These are phyloP conservation scores for Cladophialophora chaetospira DNA, from an alignment of 2,329 filamentous ascomycete genomes.

Conservation along the genomic window DNA sequence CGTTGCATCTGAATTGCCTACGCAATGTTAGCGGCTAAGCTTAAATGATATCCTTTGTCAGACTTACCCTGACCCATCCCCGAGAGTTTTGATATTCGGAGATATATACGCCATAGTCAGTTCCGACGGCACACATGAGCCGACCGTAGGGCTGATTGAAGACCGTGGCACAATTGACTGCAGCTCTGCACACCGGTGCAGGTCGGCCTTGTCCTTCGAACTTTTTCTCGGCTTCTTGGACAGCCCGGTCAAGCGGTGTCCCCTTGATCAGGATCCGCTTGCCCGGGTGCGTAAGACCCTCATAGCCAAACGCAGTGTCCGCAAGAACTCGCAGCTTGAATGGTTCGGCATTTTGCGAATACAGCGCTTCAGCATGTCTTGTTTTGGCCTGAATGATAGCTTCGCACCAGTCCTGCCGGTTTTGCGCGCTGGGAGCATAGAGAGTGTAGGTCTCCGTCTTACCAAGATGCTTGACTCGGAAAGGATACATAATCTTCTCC, in stretches of 20 bases:
- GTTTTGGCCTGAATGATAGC: slow-evolving; percentile 96
- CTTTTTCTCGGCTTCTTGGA: slow-evolving; percentile 79
- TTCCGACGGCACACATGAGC: slow-evolving; percentile 89
- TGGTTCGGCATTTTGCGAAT: slow-evolving; percentile 91
- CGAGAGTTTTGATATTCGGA: slow-evolving; percentile 86
- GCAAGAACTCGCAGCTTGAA: slow-evolving; percentile 91
- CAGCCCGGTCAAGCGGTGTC: slow-evolving; percentile 87
- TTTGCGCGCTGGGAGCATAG: slow-evolving; percentile 75
- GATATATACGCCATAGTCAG: slow-evolving; percentile 90
- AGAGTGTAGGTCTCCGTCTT: slow-evolving; percentile 84
- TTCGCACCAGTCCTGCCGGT: slow-evolving; percentile 83
- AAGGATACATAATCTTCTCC: slow-evolving; percentile 86
- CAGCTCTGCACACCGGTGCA: slow-evolving; percentile 78
- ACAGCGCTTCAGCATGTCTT: slow-evolving; percentile 82
- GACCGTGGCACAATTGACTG: slow-evolving; percentile 89
- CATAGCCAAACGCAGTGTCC: slow-evolving; percentile 86
- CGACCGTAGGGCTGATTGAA: slow-evolving; percentile 81
- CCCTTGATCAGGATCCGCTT: slow-evolving; percentile 76
- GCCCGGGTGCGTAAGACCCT: slow-evolving; percentile 51
- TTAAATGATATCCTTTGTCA: slow-evolving; percentile 17
- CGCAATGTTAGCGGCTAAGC: slow-evolving; percentile 37
- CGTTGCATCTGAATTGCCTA: slow-evolving; percentile 74
- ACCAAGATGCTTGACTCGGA: slow-evolving; percentile 92
- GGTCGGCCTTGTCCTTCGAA: slow-evolving; percentile 66
- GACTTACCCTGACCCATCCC: slow-evolving; percentile 82